phyloP scores from a whole-genome alignment of 1,284 basidiomycete species.

The Apiotrichum brassicae region DNA sequence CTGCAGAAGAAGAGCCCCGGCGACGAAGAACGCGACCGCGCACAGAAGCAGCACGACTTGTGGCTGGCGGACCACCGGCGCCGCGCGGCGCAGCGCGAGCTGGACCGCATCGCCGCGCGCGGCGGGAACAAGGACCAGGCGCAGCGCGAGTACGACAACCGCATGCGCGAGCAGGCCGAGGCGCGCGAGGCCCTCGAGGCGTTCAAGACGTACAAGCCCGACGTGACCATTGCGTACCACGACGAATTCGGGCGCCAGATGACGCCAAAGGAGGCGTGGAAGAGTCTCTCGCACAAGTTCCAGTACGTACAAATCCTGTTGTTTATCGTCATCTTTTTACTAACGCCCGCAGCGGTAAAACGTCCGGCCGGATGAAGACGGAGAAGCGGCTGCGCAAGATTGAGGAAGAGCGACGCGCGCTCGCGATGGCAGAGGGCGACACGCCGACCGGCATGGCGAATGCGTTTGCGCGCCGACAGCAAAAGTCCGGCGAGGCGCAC shows the following conservation, averaged over 20 bases:
- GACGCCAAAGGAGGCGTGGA: slow-evolving; percentile 95
- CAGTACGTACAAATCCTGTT: slow-evolving; percentile 47
- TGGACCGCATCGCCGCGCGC: slow-evolving; percentile 66
- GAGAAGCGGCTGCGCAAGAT: slow-evolving; percentile 91
- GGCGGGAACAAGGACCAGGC: slow-evolving; percentile 87
- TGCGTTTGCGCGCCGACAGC: slow-evolving; percentile 82
- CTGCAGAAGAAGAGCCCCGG: slow-evolving; percentile 62
- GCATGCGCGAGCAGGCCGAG: slow-evolving; percentile 82
- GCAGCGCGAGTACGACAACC: slow-evolving; percentile 89
- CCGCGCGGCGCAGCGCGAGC: slow-evolving; percentile 67
- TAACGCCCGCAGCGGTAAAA: slow-evolving; percentile 57
- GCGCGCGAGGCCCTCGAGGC: slow-evolving; percentile 72
- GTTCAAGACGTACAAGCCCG: slow-evolving; percentile 93
- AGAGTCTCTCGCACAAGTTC: slow-evolving; percentile 88
- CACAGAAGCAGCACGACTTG: slow-evolving; percentile 76
- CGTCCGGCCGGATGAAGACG: slow-evolving; percentile 85
- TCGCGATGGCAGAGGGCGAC: slow-evolving; percentile 84
- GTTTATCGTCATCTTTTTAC: neutral
- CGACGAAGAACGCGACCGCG: slow-evolving; percentile 53
- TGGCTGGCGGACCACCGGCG: slow-evolving; percentile 84
- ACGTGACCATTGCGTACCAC: slow-evolving; percentile 92
- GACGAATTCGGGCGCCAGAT: slow-evolving; percentile 80
- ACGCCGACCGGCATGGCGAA: slow-evolving; percentile 86
- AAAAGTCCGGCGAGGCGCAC: slow-evolving; percentile 86
- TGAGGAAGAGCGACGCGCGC: slow-evolving; percentile 83